Evolutionary conservation across 805 yeast species (phyloP).

Genomic region (Pichia eremophila): DNA sequence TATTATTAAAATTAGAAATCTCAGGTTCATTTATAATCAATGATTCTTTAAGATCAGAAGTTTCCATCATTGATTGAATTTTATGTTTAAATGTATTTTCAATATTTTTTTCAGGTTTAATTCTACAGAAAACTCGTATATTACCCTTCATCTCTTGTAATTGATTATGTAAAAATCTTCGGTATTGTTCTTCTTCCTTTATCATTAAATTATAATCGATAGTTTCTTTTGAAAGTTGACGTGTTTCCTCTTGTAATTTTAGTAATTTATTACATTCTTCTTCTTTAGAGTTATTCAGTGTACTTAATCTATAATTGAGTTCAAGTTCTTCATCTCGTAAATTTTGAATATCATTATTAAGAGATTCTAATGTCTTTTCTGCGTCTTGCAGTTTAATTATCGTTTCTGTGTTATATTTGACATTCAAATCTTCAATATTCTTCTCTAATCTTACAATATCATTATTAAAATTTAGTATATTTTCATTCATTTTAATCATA

Average conservation of each 20-base stretch:
- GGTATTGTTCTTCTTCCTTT: constrained; percentile 21
- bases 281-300: constrained; percentile 6
- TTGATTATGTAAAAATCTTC: constrained; percentile 61
- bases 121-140: constrained; percentile 81
- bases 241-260: constrained; percentile 10
- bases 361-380: constrained; percentile 2
- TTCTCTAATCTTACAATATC: background rate
- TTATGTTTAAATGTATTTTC: constrained; percentile 8
- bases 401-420: constrained; percentile 1
- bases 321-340: background rate
- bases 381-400: background rate
- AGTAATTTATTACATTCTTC: constrained; percentile 1
- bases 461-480: background rate
- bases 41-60: constrained; percentile 20
- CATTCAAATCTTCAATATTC: background rate
- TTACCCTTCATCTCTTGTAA: constrained; percentile 87
- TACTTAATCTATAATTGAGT: background rate
- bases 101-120: constrained; percentile 44
- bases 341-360: constrained; percentile 1
- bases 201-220: constrained; percentile 21
- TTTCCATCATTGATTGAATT: constrained; percentile 10
- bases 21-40: constrained; percentile 22
- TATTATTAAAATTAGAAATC: background rate
- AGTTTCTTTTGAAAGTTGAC: constrained; percentile 18
- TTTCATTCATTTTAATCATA: background rate